These are phyloP conservation scores for Sarcocystis neurona DNA, from an alignment of 169 alveolate genomes.

Conservation along the genomic window DNA sequence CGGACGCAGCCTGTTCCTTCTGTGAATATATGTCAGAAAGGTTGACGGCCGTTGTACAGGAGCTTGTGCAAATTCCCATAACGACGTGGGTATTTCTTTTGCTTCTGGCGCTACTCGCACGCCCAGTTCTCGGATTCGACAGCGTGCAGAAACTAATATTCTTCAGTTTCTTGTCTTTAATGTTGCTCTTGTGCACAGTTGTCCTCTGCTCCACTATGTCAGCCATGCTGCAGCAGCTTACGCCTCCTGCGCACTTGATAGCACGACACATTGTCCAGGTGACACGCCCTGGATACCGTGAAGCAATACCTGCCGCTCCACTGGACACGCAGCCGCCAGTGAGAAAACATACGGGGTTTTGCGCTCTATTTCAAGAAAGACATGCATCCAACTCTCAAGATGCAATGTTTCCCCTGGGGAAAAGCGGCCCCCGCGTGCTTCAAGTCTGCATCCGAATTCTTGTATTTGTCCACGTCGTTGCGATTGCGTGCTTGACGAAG, in stretches of 20 bases:
- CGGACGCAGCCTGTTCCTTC: constrained; percentile 42
- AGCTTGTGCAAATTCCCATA: constrained; percentile 49
- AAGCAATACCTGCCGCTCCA: constrained; percentile 33
- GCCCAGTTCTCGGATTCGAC: constrained; percentile 59
- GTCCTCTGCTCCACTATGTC: too few species aligned
- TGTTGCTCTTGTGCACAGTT: too few species aligned
- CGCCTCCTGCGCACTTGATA: too few species aligned
- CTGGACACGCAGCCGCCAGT: constrained; percentile 36
- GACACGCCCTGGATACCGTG: constrained; percentile 16
- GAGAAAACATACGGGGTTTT: constrained; percentile 22
- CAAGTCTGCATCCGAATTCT: constrained; percentile 23
- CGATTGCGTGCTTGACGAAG: constrained; percentile 54
- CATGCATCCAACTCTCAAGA: constrained; percentile 48
- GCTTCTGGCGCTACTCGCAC: constrained; percentile 39
- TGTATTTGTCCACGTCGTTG: constrained; percentile 52
- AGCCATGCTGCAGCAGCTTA: too few species aligned
- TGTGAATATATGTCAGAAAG: constrained; percentile 59
- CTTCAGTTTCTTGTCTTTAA: too few species aligned
- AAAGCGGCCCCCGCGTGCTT: constrained; percentile 40
- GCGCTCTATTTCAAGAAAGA: constrained; percentile 36
- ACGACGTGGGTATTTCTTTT: constrained; percentile 51
- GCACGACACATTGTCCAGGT: constrained; percentile 26
- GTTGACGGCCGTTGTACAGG: constrained; percentile 34
- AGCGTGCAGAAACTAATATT: too few species aligned
- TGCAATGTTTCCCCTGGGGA: constrained; percentile 40